phyloP scores from a whole-genome alignment of 257 asterid species.

The Petrea volubilis region DNA sequence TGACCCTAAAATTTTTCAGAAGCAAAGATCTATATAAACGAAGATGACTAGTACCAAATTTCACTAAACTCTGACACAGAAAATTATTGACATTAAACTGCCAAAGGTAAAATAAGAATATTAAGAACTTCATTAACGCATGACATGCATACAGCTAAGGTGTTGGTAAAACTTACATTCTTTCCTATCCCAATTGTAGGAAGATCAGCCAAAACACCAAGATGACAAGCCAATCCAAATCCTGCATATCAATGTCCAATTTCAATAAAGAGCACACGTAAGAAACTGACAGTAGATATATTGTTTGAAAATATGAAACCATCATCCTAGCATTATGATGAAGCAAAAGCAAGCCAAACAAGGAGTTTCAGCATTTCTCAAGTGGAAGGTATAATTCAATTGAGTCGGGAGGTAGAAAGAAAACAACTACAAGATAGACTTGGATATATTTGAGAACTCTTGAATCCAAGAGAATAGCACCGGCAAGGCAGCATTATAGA shows the following conservation, averaged over 20 bases:
- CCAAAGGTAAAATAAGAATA: not conserved
- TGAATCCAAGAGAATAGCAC: not conserved
- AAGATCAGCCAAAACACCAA: slow-evolving; percentile 81
- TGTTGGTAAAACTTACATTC: slow-evolving; percentile 51
- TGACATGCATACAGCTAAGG: not conserved
- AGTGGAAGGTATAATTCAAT: not conserved
- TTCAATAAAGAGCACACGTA: slow-evolving; percentile 10
- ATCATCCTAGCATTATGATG: too few relatives aligned
- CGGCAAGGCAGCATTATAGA: not conserved
- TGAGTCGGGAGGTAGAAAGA: not conserved
- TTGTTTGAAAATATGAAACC: too few relatives aligned
- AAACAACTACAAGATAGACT: not conserved
- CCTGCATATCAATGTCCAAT: slow-evolving; percentile 43
- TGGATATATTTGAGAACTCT: not conserved
- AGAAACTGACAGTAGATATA: too few relatives aligned
- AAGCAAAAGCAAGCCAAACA: too few relatives aligned
- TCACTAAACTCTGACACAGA: not conserved
- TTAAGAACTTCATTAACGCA: not conserved
- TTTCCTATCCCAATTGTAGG: slow-evolving; percentile 91
- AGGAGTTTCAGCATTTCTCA: too few relatives aligned
- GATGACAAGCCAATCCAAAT: slow-evolving; percentile 91
- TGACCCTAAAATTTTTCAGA: not conserved
- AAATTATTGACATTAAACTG: not conserved
- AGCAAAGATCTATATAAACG: not conserved
- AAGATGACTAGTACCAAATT: not conserved